Conservation (phyloP, 805 yeast genomes). For the Candida chauliodis region DNA sequence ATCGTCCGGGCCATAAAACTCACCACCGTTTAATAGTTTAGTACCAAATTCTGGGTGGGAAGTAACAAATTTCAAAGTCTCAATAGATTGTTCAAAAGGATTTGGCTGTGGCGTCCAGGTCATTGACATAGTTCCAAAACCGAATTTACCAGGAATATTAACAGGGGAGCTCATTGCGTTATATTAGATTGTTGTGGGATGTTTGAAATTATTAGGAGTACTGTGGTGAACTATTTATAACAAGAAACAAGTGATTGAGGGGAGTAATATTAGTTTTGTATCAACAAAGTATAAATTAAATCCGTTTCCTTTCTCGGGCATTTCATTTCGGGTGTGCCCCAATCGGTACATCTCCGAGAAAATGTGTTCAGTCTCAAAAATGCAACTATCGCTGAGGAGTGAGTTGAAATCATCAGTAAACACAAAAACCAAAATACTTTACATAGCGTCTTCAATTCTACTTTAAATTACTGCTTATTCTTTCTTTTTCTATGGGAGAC, state of each 20-base stretch:
- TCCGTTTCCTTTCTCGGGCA: not conserved
- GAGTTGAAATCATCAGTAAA: no score
- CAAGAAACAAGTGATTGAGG: no score
- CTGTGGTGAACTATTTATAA: not conserved
- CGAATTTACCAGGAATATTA: slow-evolving; percentile 34
- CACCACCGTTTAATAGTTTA: slow-evolving; percentile 68
- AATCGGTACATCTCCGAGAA: no score
- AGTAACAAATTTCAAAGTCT: slow-evolving; percentile 41
- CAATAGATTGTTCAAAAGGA: slow-evolving; percentile 51
- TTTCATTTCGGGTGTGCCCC: not conserved
- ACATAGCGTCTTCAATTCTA: no score
- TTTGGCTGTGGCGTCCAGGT: slow-evolving; percentile 65
- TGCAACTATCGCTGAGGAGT: no score
- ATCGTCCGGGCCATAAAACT: slow-evolving; percentile 61
- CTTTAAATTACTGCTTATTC: no score
- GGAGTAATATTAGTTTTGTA: no score
- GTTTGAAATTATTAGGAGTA: not conserved
- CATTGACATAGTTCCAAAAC: slow-evolving; percentile 80
- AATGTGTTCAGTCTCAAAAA: no score
- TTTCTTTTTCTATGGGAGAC: no score
- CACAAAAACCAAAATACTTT: no score
- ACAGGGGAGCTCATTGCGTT: slow-evolving; percentile 10
- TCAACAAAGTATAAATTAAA: no score
- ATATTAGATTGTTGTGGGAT: not conserved
- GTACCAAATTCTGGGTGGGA: slow-evolving; percentile 48